phyloP scores from a whole-genome alignment of 2,329 filamentous ascomycete genomes.

The Ophiosphaerella narmari region DNA sequence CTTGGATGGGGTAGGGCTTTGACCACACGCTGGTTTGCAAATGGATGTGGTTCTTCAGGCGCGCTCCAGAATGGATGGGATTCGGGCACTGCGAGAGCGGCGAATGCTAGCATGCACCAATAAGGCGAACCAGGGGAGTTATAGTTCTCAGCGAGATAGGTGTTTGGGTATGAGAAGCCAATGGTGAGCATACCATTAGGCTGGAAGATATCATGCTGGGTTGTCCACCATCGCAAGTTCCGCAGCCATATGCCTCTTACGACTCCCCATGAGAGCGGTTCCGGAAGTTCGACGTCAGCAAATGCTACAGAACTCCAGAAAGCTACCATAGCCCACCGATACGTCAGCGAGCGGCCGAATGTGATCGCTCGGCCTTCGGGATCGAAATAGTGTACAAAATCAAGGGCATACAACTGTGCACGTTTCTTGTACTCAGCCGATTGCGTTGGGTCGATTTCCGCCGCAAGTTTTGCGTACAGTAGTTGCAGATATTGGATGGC shows the following conservation, averaged over 20 bases:
- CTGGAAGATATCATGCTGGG: slow-evolving; percentile 74
- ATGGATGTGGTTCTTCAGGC: slow-evolving; percentile 65
- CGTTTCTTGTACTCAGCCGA: slow-evolving; percentile 72
- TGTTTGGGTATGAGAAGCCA: slow-evolving; percentile 79
- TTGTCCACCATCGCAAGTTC: slow-evolving; percentile 80
- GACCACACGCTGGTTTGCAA: slow-evolving; percentile 60
- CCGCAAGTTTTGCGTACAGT: slow-evolving; percentile 73
- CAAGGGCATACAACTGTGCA: slow-evolving; percentile 68
- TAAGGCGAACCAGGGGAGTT: slow-evolving; percentile 76
- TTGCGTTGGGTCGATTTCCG: slow-evolving; percentile 65
- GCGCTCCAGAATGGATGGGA: slow-evolving; percentile 77
- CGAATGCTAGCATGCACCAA: slow-evolving; percentile 80
- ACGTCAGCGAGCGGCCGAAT: slow-evolving; percentile 77
- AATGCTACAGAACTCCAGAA: slow-evolving; percentile 82
- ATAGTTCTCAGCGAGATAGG: slow-evolving; percentile 83
- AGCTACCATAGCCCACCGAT: slow-evolving; percentile 83
- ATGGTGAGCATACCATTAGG: slow-evolving; percentile 74
- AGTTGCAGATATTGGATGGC: slow-evolving; percentile 82
- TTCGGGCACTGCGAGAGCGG: slow-evolving; percentile 70
- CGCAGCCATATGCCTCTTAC: slow-evolving; percentile 76
- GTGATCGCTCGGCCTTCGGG: slow-evolving; percentile 72
- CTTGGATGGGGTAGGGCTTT: slow-evolving; percentile 69
- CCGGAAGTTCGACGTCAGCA: slow-evolving; percentile 72
- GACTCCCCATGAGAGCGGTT: slow-evolving; percentile 75
- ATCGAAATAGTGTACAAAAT: slow-evolving; percentile 78